A percentile compares a stretch with the other conserved stretches of the same genome.
Evolutionary conservation across 208 protist genomes (phyloP).

Genomic region (Porcisia deanei): DNA sequence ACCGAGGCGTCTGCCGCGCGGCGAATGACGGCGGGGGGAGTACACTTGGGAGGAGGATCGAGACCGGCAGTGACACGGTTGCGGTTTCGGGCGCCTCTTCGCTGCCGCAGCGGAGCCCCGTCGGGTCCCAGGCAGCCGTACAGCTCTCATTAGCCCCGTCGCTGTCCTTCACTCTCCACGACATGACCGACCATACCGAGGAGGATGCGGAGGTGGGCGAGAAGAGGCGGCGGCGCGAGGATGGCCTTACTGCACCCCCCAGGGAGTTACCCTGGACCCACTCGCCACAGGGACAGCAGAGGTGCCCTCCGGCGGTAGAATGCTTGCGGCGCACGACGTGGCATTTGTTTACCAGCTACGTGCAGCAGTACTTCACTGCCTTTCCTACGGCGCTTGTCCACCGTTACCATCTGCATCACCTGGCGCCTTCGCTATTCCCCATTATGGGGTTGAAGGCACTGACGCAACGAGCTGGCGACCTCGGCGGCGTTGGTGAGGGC

Average conservation of each 20-base stretch:
- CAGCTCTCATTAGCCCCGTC: constrained; percentile 20
- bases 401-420: constrained; percentile 73
- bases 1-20: background rate
- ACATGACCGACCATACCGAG: constrained; percentile 13
- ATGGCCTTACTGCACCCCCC: background rate
- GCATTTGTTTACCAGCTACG: constrained; percentile 65
- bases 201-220: background rate
- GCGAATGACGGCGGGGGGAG: background rate
- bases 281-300: background rate
- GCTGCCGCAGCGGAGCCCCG: background rate
- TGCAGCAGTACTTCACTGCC: constrained; percentile 59
- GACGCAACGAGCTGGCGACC: background rate
- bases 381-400: constrained; percentile 85
- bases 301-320: background rate
- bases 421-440: constrained; percentile 71
- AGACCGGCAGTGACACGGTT: background rate
- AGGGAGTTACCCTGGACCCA: background rate
- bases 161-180: constrained; percentile 26
- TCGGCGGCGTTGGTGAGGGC: background rate
- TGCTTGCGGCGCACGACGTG: constrained; percentile 24
- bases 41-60: background rate
- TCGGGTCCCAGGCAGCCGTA: background rate
- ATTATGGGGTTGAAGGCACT: background rate
- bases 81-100: too few relatives aligned
- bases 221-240: background rate